Conservation (phyloP, 169 alveolate species). For the Plasmodium gallinaceum region DNA sequence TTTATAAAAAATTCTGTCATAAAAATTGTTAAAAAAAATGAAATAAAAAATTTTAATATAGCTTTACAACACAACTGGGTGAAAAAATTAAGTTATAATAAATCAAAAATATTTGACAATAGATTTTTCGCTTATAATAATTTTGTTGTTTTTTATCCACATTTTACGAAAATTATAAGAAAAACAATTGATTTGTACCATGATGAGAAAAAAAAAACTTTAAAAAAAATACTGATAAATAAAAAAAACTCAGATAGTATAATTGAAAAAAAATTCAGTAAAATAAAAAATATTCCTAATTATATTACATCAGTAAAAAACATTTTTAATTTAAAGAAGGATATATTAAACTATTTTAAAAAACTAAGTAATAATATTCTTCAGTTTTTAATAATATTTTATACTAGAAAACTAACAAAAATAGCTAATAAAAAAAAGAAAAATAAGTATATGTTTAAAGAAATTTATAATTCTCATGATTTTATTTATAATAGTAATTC, state of each 20-base stretch:
- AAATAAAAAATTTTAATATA: slow-evolving; percentile 21
- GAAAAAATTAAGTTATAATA: slow-evolving; percentile 22
- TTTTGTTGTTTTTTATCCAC: slow-evolving; percentile 39
- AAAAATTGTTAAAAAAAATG: slow-evolving; percentile 49
- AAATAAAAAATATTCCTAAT: neutral
- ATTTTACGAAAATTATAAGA: slow-evolving; percentile 32
- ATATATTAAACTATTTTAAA: neutral
- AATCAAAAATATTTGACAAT: slow-evolving; percentile 27
- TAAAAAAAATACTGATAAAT: neutral
- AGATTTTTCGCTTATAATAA: slow-evolving; percentile 30
- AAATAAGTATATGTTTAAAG: slow-evolving; percentile 27
- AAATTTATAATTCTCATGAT: slow-evolving; percentile 25
- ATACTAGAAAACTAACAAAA: neutral
- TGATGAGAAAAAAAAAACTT: neutral
- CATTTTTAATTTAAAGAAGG: neutral
- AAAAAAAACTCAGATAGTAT: neutral
- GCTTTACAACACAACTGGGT: slow-evolving; percentile 46
- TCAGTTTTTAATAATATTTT: neutral
- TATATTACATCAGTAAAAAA: slow-evolving; percentile 1
- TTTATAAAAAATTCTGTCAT: slow-evolving; percentile 65
- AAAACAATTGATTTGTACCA: slow-evolving; percentile 5
- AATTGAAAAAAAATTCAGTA: neutral
- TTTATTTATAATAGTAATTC: slow-evolving; percentile 16
- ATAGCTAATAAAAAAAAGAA: slow-evolving; percentile 25
- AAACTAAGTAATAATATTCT: neutral